These are phyloP conservation scores for Dendryphion nanum DNA, from an alignment of 2,329 filamentous ascomycete genomes.

Conservation along the genomic window DNA sequence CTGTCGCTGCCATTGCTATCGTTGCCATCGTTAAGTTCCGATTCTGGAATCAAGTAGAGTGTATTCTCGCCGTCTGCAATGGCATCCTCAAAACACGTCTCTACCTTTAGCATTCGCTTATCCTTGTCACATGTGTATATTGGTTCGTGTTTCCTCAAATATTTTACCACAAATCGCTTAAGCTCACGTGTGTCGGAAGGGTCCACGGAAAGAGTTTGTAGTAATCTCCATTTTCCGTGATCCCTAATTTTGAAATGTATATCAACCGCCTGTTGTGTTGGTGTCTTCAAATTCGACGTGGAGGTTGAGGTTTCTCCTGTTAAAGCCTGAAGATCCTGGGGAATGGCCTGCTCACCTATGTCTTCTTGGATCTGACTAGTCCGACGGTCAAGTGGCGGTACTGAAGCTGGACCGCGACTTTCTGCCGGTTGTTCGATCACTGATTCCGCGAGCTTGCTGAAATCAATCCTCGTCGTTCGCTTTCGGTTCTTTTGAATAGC, in stretches of 20 bases:
- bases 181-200: background rate
- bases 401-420: no score
- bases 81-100: conserved; percentile 1
- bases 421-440: no score
- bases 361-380: no score
- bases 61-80: background rate
- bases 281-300: background rate
- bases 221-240: background rate
- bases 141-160: background rate
- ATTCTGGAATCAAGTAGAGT: background rate
- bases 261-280: background rate
- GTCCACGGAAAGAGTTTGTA: background rate
- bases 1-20: background rate
- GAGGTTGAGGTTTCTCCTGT: background rate
- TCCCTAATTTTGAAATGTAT: background rate
- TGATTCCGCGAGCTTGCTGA: conserved; percentile 2
- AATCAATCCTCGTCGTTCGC: conserved; percentile 3
- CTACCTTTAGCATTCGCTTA: conserved; percentile 1
- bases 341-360: no score
- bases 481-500: conserved; percentile 4
- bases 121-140: background rate
- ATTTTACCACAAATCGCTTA: background rate
- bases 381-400: no score
- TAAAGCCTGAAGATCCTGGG: conserved; percentile 1
- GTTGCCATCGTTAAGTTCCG: conserved; percentile 1